A percentile compares a stretch with the other conserved stretches of the same genome.
Conservation (phyloP, 1,284 basidiomycete species). For the Fomitopsis schrenkii region DNA sequence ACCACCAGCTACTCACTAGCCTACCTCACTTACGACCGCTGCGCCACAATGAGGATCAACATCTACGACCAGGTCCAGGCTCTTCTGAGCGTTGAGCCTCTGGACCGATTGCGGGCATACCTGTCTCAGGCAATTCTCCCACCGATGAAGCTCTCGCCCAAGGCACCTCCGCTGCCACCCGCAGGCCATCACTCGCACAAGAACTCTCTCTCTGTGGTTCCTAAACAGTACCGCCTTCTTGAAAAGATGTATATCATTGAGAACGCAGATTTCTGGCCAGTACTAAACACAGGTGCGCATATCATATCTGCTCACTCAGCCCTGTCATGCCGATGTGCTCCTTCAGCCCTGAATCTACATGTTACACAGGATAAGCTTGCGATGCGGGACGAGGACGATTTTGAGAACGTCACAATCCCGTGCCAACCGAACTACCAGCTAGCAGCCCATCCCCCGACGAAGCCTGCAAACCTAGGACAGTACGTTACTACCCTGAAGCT, state of each 20-base stretch:
- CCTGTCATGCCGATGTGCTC: not conserved
- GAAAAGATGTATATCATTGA: constrained; percentile 39
- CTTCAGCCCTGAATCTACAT: constrained; percentile 5
- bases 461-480: constrained; percentile 2
- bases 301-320: not conserved
- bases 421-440: constrained; percentile 23
- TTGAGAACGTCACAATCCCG: constrained; percentile 42
- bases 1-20: not conserved
- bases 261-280: constrained; percentile 4
- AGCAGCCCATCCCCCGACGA: not conserved
- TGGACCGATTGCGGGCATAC: constrained; percentile 3
- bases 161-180: constrained; percentile 34
- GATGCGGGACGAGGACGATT: constrained; percentile 29
- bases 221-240: constrained; percentile 45
- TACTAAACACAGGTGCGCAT: not conserved
- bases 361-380: not conserved
- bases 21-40: not conserved
- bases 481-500: constrained; percentile 2
- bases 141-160: constrained; percentile 33
- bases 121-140: constrained; percentile 46
- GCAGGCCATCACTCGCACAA: constrained; percentile 40
- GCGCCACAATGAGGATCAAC: not conserved
- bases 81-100: not conserved
- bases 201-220: constrained; percentile 39
- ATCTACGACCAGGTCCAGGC: not conserved